phyloP scores from a whole-genome alignment of 2,329 filamentous ascomycete genomes.

The Madurella fahalii region DNA sequence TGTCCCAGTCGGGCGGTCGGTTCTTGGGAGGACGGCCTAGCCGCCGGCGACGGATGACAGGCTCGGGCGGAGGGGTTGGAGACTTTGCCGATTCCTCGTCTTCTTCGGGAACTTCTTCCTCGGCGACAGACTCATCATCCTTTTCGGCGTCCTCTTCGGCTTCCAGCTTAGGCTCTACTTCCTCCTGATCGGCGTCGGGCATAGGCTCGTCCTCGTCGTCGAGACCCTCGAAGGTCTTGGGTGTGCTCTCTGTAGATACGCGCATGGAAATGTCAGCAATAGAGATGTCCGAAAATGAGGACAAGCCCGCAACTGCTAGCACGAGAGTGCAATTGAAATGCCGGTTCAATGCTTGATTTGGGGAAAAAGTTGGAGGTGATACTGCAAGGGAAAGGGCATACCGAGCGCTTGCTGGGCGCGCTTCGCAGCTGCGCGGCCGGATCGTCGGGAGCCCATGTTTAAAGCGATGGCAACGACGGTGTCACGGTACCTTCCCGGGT shows the following conservation, averaged over 20 bases:
- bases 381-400: constrained; percentile 25
- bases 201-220: constrained; percentile 46
- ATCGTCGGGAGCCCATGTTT: constrained; percentile 28
- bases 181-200: constrained; percentile 37
- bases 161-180: constrained; percentile 34
- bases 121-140: constrained; percentile 34
- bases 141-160: constrained; percentile 47
- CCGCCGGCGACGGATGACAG: constrained; percentile 68
- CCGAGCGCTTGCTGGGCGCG: constrained; percentile 42
- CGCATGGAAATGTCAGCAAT: constrained; percentile 1
- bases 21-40: constrained; percentile 86
- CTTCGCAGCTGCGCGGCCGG: constrained; percentile 42
- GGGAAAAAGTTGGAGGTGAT: neutral
- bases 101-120: constrained; percentile 41
- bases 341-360: neutral
- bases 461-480: neutral
- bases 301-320: neutral
- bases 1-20: constrained; percentile 72
- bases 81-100: constrained; percentile 45
- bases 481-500: neutral
- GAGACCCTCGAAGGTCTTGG: constrained; percentile 40
- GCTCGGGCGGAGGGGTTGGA: constrained; percentile 53
- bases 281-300: neutral
- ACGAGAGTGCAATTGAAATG: neutral
- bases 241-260: constrained; percentile 41